Base-by-base conservation (phyloP, 2,329 filamentous ascomycete species). In the Pseudogymnoascus sp. region DNA sequence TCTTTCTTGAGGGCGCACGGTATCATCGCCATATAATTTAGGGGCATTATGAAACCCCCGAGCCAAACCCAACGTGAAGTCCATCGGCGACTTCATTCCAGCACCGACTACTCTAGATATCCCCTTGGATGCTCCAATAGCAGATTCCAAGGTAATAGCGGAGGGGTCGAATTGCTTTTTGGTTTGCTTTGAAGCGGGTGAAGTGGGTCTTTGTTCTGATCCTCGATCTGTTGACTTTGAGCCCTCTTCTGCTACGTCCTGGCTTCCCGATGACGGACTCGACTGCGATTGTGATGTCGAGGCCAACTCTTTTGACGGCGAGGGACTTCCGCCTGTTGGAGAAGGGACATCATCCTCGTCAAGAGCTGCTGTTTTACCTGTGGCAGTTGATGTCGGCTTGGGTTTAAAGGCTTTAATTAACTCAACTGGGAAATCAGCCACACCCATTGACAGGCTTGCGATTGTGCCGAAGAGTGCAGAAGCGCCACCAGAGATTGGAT, bases 21-120 rank as follows among this genome's bases (percentile, higher is more conserved):
- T 92, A 1, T 90, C 85, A 68, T 96, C 91, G 41, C 91, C 89
- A 70, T 96, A 96, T 1, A 96, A 77, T 66, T 84, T 87, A 0
- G 92, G 91, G 5, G 89, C 87, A 67, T 96, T 96, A 70, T 93
- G 88, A 71, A 96, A 95, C 0, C 92, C 92, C 72, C 88, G 89
- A 0, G 91, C 88, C 37, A 96, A 75, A 0, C 89, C 89, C 41
- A 96, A 75, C 39, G 89, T 90, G 65, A 96, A 88, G 71, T 96
- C 90, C 80, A 94, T 87, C 0, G 91, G 92, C 1, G 87, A 87
- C 67, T 89, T 90, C 62, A 93, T 78, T 4, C 89, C 84, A n/a
- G 88, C 86, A 9, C 81, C 81, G 4, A 92, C 83, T 57, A 94
- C 87, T n/a, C 85, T 83, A 9, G 35, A 60, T 41, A 60, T 50